Evolutionary conservation across 2,329 filamentous ascomycete species (phyloP).

Genomic region (Trichoderma sp.): DNA sequence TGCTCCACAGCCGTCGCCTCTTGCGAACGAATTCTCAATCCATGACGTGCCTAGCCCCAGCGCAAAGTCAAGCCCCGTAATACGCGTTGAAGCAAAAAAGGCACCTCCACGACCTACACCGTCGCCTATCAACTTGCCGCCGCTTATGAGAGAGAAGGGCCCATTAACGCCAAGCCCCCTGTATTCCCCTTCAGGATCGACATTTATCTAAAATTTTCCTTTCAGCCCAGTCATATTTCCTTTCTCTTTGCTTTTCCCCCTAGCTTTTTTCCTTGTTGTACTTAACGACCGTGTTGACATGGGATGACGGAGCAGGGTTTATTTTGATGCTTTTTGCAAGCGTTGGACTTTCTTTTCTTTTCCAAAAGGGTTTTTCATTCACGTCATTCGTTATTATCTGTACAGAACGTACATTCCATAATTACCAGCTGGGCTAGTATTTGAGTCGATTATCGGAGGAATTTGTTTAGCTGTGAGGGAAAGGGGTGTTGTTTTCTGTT

Average conservation of each 20-base stretch:
- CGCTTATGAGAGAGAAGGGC: constrained; percentile 26
- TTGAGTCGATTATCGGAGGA: constrained; percentile 14
- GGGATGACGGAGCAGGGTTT: constrained; percentile 20
- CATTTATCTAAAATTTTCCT: constrained; percentile 17
- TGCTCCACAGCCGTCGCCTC: constrained; percentile 35
- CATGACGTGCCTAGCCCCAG: constrained; percentile 14
- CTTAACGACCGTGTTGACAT: constrained; percentile 26
- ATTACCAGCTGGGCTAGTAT: constrained; percentile 25
- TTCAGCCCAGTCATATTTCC: neutral
- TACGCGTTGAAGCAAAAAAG: constrained; percentile 39
- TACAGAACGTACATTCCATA: constrained; percentile 10
- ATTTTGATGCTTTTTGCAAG: constrained; percentile 22
- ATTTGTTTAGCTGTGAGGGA: neutral
- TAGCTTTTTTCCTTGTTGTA: constrained; percentile 11
- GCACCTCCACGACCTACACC: constrained; percentile 42
- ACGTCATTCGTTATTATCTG: constrained; percentile 16
- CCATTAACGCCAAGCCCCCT: constrained; percentile 10
- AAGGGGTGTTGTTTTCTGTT: neutral
- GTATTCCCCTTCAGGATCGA: constrained; percentile 16
- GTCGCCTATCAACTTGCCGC: constrained; percentile 38
- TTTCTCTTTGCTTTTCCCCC: neutral
- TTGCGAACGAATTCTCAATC: constrained; percentile 38
- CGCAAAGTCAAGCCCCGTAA: constrained; percentile 27
- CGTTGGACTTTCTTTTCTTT: constrained; percentile 5
- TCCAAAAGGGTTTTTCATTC: neutral